Evolutionary conservation across 768 basidiomycete species (phyloP).

Genomic region (Macrolepiota dolichaula): DNA sequence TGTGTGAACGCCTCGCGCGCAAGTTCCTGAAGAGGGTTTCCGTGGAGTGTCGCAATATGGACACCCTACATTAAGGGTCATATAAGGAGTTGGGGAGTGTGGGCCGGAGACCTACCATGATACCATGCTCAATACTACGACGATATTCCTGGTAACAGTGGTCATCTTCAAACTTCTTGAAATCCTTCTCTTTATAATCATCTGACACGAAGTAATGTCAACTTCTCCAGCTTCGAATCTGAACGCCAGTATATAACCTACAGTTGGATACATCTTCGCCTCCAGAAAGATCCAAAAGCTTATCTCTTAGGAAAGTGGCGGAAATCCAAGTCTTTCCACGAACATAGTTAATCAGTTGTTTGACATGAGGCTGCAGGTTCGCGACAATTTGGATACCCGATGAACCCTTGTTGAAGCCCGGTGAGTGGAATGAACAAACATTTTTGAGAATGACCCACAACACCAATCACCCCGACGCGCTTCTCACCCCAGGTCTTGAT

Average conservation of each 20-base stretch:
- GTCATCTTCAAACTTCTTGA: slow-evolving; percentile 44
- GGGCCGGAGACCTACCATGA: slow-evolving; percentile 38
- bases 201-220: slow-evolving; percentile 25
- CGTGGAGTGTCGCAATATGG: slow-evolving; percentile 38
- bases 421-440: background rate
- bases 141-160: slow-evolving; percentile 46
- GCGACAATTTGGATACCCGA: slow-evolving; percentile 62
- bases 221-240: background rate
- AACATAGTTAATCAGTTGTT: slow-evolving; percentile 50
- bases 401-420: slow-evolving; percentile 40
- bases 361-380: slow-evolving; percentile 50
- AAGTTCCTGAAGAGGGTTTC: slow-evolving; percentile 32
- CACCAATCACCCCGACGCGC: slow-evolving; percentile 55
- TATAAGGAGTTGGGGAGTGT: background rate
- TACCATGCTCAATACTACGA: slow-evolving; percentile 40
- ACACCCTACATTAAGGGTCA: slow-evolving; percentile 25
- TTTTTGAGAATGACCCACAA: slow-evolving; percentile 33
- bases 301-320: slow-evolving; percentile 37
- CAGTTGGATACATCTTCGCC: slow-evolving; percentile 42
- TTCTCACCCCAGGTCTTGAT: slow-evolving; percentile 49
- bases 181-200: slow-evolving; percentile 48
- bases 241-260: slow-evolving; percentile 17
- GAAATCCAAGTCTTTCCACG: slow-evolving; percentile 60
- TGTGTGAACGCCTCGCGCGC: slow-evolving; percentile 34
- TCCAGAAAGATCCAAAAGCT: slow-evolving; percentile 34